A percentile compares a stretch with the other conserved stretches of the same genome.
Conservation (phyloP, 306 rosid species). For the Luffa acutangula region DNA sequence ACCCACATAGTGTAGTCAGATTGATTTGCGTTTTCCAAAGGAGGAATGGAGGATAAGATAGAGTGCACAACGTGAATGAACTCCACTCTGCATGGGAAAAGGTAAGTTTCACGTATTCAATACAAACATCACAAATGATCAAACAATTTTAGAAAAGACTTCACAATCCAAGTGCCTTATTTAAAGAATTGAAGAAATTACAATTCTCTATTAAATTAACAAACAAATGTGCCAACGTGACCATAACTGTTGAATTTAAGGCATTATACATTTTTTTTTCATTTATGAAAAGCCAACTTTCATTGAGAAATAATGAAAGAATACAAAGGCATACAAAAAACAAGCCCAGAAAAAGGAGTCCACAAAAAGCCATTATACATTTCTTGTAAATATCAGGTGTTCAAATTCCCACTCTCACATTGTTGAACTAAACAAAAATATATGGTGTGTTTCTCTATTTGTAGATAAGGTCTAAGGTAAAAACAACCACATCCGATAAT, state of each 20-base stretch:
- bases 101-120: neutral
- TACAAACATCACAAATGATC: neutral
- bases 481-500: neutral
- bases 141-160: neutral
- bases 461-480: neutral
- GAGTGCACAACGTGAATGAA: constrained; percentile 42
- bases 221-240: neutral
- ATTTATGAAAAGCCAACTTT: no score
- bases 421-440: neutral
- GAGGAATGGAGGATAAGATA: constrained; percentile 38
- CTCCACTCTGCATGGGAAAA: constrained; percentile 43
- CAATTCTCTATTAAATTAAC: neutral
- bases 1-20: constrained; percentile 63
- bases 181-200: neutral
- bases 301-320: no score
- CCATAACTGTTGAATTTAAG: no score
- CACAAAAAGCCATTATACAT: no score
- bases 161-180: neutral
- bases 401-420: neutral
- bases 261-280: no score
- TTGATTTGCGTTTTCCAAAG: constrained; percentile 35
- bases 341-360: no score
- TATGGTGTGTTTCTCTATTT: neutral
- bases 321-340: no score
- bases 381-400: neutral